These are phyloP conservation scores for Pleurotus cornucopiae DNA, from an alignment of 768 basidiomycete genomes.

Conservation along the genomic window DNA sequence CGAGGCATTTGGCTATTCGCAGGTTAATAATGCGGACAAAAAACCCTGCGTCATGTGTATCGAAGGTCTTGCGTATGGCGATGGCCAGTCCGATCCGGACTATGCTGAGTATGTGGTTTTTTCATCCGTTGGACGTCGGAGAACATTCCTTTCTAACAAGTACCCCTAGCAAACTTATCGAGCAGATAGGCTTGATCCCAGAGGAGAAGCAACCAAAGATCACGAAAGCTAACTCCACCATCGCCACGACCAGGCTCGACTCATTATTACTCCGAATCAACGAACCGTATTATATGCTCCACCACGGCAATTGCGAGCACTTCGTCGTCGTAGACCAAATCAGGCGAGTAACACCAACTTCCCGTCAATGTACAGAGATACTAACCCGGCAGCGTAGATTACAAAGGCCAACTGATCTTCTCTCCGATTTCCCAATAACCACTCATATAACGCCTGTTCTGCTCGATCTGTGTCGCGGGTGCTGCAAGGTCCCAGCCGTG, in stretches of 20 bases:
- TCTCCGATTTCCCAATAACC: constrained; percentile 61
- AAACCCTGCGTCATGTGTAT: constrained; percentile 54
- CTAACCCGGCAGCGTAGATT: constrained; percentile 34
- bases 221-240: constrained; percentile 34
- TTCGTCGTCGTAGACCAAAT: constrained; percentile 71
- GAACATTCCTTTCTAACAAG: not conserved
- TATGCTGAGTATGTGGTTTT: constrained; percentile 45
- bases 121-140: not conserved
- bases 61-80: constrained; percentile 56
- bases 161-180: constrained; percentile 39
- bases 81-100: constrained; percentile 41
- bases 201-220: constrained; percentile 25
- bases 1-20: constrained; percentile 26
- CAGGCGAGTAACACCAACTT: constrained; percentile 36
- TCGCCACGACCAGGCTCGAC: constrained; percentile 45
- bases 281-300: constrained; percentile 80
- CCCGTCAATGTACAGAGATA: no score
- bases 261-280: constrained; percentile 60
- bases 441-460: constrained; percentile 59
- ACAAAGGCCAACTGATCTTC: constrained; percentile 52
- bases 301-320: constrained; percentile 81
- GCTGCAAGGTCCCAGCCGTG: constrained; percentile 65
- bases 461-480: constrained; percentile 63
- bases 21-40: constrained; percentile 8
- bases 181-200: constrained; percentile 29